Base-by-base conservation (phyloP, 2,329 filamentous ascomycete genomes). In the Colletotrichum tropicale region DNA sequence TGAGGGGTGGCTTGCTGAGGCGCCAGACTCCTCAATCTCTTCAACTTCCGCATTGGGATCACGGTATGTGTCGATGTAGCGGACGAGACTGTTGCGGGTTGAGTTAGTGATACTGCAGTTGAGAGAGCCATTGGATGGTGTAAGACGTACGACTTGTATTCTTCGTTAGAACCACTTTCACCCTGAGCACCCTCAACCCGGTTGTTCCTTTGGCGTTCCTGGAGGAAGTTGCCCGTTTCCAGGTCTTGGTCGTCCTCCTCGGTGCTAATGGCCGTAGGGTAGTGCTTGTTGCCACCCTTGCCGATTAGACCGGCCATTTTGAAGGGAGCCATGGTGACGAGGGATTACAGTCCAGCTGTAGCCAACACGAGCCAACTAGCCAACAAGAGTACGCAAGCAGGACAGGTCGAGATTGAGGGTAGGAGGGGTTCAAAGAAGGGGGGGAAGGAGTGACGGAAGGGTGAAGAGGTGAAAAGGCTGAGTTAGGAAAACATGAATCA, bases 11-110 rank as follows among this genome's bases (percentile, higher is more conserved):
- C 80, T 79, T 78, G 82, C 79, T 24, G 69, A 64, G 12, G 79
- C 24, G 24, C 78, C 66, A 2, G 76, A 76, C 36, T 82, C 79
- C 43, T 83, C 81, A 66, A 83, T 81, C 76, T 82, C 82, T 52
- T 77, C 79, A 48, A 78, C 78, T 38, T 82, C 81, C 55, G 79
- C 79, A 76, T 80, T 78, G 16, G 83, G 79, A 78, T 85, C 84
- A 77, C 84, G 81, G 77, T 85, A 85, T 55, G 81, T 84, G 71
- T 84, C 83, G 74, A 86, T 84, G 75, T 83, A 86, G 70, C 82
- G 81, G 70, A 75, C 43, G 21, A 76, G 66, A 70, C 74, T 76
- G 43, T 66, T n/a, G 32, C n/a, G 10, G 55, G 13, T 7, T 24
- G 15, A 15, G 52, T 68, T 43, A 68, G 66, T 48, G 43, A 21